Percentiles rank a stretch among this genome's conserved stretches.
These are phyloP conservation scores for Wickerhamomyces sp. DNA, from an alignment of 1,139 yeast genomes.

Conservation along the genomic window DNA sequence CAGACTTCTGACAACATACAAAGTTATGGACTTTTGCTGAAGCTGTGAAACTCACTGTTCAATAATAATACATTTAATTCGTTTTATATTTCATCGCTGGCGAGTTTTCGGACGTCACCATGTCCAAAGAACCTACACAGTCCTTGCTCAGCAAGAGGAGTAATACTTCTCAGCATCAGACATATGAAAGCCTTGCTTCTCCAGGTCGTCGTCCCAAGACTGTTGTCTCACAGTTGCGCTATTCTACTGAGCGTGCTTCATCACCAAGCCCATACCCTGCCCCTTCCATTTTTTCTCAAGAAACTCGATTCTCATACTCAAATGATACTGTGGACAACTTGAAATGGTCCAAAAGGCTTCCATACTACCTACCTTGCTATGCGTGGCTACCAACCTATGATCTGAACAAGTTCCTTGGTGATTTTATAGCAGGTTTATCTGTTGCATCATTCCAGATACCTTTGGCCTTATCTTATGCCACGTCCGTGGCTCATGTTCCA, in stretches of 20 bases:
- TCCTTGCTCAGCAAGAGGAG: slow-evolving; percentile 8
- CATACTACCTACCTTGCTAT: slow-evolving; percentile 78
- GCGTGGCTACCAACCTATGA: slow-evolving; percentile 74
- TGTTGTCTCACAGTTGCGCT: slow-evolving; percentile 1
- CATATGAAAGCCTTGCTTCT: slow-evolving; percentile 12
- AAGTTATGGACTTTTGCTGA: too few relatives aligned
- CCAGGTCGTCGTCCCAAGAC: slow-evolving; percentile 19
- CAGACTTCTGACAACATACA: background rate
- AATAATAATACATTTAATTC: too few relatives aligned
- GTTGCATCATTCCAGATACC: slow-evolving; percentile 92
- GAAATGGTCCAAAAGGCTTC: slow-evolving; percentile 26
- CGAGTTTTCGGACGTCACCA: background rate
- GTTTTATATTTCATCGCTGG: too few relatives aligned
- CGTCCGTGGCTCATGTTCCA: slow-evolving; percentile 87
- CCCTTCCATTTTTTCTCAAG: slow-evolving; percentile 12
- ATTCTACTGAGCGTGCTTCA: background rate
- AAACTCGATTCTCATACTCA: slow-evolving; percentile 4
- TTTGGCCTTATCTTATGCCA: slow-evolving; percentile 81
- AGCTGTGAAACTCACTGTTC: too few relatives aligned
- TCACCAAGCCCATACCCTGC: slow-evolving; percentile 7
- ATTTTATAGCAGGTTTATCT: slow-evolving; percentile 79
- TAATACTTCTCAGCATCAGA: slow-evolving; percentile 3
- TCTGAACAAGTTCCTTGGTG: slow-evolving; percentile 55
- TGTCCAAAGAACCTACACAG: slow-evolving; percentile 6
- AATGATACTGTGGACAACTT: slow-evolving; percentile 25